Base-by-base conservation (phyloP, 495 filamentous ascomycete species). In the Aspergillus panamensis region DNA sequence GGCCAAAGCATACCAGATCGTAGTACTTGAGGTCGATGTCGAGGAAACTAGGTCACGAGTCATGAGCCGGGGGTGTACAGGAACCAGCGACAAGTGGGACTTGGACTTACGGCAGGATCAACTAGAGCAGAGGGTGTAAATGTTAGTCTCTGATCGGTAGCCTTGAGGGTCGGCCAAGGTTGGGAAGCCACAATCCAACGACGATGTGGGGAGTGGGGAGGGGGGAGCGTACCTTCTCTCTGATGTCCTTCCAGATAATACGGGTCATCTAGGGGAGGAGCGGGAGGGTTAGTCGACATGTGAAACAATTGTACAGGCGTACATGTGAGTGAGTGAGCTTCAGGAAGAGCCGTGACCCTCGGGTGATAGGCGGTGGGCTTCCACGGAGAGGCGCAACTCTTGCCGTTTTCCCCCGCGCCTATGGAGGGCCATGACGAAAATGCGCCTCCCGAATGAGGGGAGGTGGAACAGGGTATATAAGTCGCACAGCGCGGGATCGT, bases 21-120 rank as follows among this genome's bases (percentile, higher is more conserved):
- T 97, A 97, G 85, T 98, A 98, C 82, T 98, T 98, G 59, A 98
- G 85, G 73, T 98, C 93, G 73, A 98, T 82, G 67, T 95, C 90
- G 40, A 98, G 88, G 79, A 92, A 97, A 43, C 82, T 85, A 58
- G 25, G 53, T 49, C 37, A 25, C 49, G 31, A 30, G 16, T 56
- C 49, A 25, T 71, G 51, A 69, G 66, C 43, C 14, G 35, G 35
- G 35, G 35, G 35, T 10, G 35, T 3, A 12, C 35, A n/a, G 3
- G 10, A 8, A 39, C 35, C 10, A 39, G 35, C 35, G 3, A 3
- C 19, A n/a, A 21, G 17, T 20, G 42, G 42, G 19, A 17, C 42
- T 13, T 20, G 16, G 55, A 75, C 80, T 78, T 77, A 85, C 82
- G 92, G 92, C 77, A 84, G 79, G 73, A 96, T 96, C 79, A 96